Evolutionary conservation across 177 flowering plant species (phyloP).

Genomic region (Tripterygium wilfordii): DNA sequence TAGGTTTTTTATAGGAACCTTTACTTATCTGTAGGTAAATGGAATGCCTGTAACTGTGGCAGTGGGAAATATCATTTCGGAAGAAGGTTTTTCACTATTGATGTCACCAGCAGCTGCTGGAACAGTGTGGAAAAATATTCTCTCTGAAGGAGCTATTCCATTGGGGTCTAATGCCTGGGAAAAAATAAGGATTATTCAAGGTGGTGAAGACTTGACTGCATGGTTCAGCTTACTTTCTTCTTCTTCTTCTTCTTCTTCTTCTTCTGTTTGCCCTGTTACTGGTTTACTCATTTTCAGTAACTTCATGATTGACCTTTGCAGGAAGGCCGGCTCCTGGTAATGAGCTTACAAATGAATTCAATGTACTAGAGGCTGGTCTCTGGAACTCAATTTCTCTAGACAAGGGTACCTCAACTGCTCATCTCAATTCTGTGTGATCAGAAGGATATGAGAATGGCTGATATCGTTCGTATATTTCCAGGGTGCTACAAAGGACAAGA

Average conservation of each 20-base stretch:
- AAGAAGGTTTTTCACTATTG: constrained; percentile 70
- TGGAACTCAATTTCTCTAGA: constrained; percentile 74
- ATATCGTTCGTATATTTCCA: constrained; percentile 14
- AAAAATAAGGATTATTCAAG: constrained; percentile 66
- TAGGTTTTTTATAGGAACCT: neutral
- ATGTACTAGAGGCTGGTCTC: constrained; percentile 85
- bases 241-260: neutral
- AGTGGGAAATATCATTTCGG: constrained; percentile 71
- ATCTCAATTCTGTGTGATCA: no score
- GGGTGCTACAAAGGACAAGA: constrained; percentile 97
- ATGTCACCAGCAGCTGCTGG: constrained; percentile 67
- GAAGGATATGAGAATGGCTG: neutral
- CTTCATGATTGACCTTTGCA: constrained; percentile 21
- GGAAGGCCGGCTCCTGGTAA: constrained; percentile 84
- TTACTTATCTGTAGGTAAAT: constrained; percentile 45
- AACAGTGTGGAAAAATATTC: constrained; percentile 63
- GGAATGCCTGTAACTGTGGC: constrained; percentile 87
- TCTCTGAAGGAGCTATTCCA: constrained; percentile 66
- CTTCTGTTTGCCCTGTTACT: neutral
- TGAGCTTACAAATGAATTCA: constrained; percentile 79
- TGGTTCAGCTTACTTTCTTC: neutral
- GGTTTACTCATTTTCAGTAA: neutral
- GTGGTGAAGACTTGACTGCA: constrained; percentile 19
- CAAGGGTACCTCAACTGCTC: constrained; percentile 44
- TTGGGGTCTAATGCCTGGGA: constrained; percentile 85